Evolutionary conservation across 371 early-diverging fungal genomes (phyloP).

Genomic region (Apophysomyces elegans): DNA sequence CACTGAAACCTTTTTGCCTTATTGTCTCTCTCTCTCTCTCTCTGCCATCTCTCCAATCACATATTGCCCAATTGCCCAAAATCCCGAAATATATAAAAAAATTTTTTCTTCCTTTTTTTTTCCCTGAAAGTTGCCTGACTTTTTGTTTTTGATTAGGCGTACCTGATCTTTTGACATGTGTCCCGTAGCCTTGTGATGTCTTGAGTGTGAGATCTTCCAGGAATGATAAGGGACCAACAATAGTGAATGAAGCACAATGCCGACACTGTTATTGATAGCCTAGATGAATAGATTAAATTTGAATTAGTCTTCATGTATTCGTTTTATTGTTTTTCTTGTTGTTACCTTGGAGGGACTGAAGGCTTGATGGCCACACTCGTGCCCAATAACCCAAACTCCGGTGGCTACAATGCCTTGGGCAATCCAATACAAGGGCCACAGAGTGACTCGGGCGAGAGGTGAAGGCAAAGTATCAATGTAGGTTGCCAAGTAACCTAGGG

Average conservation of each 20-base stretch:
- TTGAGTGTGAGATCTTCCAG: conserved; percentile 73
- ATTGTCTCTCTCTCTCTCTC: too few species aligned
- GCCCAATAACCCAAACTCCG: conserved; percentile 90
- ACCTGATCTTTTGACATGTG: conserved; percentile 83
- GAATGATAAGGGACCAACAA: conserved; percentile 86
- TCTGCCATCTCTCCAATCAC: neutral
- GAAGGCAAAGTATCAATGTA: conserved; percentile 60
- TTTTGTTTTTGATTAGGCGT: conserved; percentile 4
- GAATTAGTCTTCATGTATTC: neutral
- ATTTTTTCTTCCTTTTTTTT: conserved; percentile 15
- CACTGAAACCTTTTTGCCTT: neutral
- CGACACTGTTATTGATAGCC: conserved; percentile 79
- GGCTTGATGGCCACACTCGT: conserved; percentile 87
- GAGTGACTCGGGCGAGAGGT: conserved; percentile 37
- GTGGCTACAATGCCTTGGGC: conserved; percentile 81
- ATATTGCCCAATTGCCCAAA: neutral
- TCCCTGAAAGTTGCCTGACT: neutral
- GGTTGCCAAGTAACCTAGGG: conserved; percentile 68
- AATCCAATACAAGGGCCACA: conserved; percentile 83
- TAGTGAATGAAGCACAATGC: conserved; percentile 81
- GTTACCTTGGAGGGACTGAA: conserved; percentile 73
- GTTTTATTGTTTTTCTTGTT: neutral
- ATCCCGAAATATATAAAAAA: conserved; percentile 8
- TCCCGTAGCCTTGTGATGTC: conserved; percentile 85
- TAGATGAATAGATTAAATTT: conserved; percentile 8